Evolutionary conservation across 2,329 filamentous ascomycete species (phyloP).

Genomic region (Lasiodiplodia hormozganensis): DNA sequence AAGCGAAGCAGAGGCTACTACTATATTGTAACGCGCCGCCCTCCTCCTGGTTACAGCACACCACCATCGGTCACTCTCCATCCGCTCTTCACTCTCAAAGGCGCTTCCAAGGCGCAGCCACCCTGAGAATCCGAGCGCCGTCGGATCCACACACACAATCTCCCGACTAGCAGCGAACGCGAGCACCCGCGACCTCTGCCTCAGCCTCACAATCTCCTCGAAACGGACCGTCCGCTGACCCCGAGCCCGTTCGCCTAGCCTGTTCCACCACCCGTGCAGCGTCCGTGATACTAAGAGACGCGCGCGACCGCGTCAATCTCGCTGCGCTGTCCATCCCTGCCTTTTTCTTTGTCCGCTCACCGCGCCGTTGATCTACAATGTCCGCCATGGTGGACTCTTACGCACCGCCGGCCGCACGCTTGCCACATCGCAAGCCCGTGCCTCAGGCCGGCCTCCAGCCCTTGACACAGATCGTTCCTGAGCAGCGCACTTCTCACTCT

Average conservation of each 20-base stretch:
- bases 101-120: constrained; percentile 2
- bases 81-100: not conserved
- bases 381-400: constrained; percentile 32
- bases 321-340: constrained; percentile 25
- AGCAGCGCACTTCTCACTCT: constrained; percentile 39
- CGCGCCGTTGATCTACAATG: constrained; percentile 26
- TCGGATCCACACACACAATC: constrained; percentile 3
- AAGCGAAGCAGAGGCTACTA: not conserved
- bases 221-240: constrained; percentile 28
- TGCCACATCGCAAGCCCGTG: constrained; percentile 37
- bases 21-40: constrained; percentile 9
- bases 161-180: constrained; percentile 25
- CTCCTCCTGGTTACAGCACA: not conserved
- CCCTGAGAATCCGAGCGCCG: constrained; percentile 11
- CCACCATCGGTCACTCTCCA: not conserved
- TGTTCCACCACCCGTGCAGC: constrained; percentile 14
- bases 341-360: constrained; percentile 2
- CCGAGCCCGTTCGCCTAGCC: constrained; percentile 19
- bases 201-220: constrained; percentile 29
- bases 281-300: constrained; percentile 26
- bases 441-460: constrained; percentile 30
- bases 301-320: constrained; percentile 27
- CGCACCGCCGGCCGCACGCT: constrained; percentile 30
- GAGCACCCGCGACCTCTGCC: constrained; percentile 21
- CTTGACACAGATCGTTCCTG: constrained; percentile 34